Base-by-base conservation (phyloP, 208 protist genomes). In the Herpetomonas samuelpessoai region DNA sequence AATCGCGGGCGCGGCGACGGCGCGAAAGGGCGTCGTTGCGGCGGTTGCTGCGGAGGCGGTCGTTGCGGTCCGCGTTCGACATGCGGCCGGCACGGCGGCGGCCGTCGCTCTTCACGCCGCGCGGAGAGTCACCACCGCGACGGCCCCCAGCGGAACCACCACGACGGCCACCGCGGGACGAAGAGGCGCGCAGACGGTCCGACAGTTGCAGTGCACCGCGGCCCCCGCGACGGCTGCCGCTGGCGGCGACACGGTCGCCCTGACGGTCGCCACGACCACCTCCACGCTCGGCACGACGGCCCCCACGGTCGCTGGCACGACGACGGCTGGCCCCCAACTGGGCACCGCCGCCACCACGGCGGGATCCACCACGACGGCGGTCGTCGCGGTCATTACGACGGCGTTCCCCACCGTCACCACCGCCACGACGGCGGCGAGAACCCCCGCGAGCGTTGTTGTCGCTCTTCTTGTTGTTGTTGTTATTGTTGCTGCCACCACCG, bases 1-100 rank as follows among this genome's bases (percentile, higher is more conserved):
- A 78, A 44, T 91, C 72, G 41, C 83, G 83, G 3, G 71, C 63
- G 62, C 75, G 76, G 68, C 89, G 89, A 27, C 61, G 63, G 66
- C 74, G 81, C n/a, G 62, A 53, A 44, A 88, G 73, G 1, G 68
- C 81, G 28, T 78, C 72, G 27, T 76, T 71, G 38, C 84, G 79
- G 35, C 78, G 67, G 38, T 45, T 21, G 47, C 45, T 26, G 24
- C 86, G 80, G 30, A 68, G 52, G 25, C 81, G 75, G 26, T 95
- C 86, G 55, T 91, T 91, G 57, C 83, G 83, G 39, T 91, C 83
- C 35, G 62, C 52, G 44, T 59, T 79, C 0, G 68, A 65, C 19
- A 74, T 62, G 30, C 79, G 70, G 18, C 57, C 53, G 46, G 57
- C 47, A 29, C 65, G 50, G 47, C 56, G 45, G 38, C 29, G 49